Conservation (phyloP, 2,329 filamentous ascomycete species). For the Botrytis hyacinthi region DNA sequence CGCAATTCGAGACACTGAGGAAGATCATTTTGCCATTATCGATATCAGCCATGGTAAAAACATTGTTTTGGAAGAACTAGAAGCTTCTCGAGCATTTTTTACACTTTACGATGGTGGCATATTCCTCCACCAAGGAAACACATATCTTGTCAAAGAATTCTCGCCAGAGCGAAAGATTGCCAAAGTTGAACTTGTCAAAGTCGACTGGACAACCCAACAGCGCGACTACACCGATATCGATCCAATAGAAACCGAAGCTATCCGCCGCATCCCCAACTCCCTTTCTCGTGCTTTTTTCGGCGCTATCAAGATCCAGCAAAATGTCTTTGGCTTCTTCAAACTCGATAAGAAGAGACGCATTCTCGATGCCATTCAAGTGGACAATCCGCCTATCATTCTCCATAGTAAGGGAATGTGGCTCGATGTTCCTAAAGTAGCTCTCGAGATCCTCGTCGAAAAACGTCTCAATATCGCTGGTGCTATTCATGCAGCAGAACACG, state of each 20-base stretch:
- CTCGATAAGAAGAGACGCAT: constrained; percentile 83
- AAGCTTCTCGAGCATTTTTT: constrained; percentile 91
- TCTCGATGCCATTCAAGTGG: constrained; percentile 86
- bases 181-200: constrained; percentile 81
- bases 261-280: constrained; percentile 65
- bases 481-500: constrained; percentile 94
- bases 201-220: constrained; percentile 93
- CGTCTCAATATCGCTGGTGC: constrained; percentile 80
- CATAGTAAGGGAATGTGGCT: constrained; percentile 93
- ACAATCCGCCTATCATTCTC: constrained; percentile 86
- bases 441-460: constrained; percentile 72
- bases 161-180: constrained; percentile 77
- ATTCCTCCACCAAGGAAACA: constrained; percentile 92
- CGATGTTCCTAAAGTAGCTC: constrained; percentile 75
- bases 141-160: constrained; percentile 89
- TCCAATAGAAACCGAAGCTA: constrained; percentile 85
- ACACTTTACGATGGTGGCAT: constrained; percentile 97
- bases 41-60: constrained; percentile 83
- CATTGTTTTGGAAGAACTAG: constrained; percentile 88
- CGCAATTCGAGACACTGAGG: constrained; percentile 82
- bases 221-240: constrained; percentile 94
- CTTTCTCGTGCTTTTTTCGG: constrained; percentile 78
- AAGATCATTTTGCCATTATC: constrained; percentile 91
- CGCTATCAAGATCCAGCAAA: constrained; percentile 77
- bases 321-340: constrained; percentile 97